Evolutionary conservation across 345 rosid species (phyloP).

Genomic region (Excoecaria agallocha): DNA sequence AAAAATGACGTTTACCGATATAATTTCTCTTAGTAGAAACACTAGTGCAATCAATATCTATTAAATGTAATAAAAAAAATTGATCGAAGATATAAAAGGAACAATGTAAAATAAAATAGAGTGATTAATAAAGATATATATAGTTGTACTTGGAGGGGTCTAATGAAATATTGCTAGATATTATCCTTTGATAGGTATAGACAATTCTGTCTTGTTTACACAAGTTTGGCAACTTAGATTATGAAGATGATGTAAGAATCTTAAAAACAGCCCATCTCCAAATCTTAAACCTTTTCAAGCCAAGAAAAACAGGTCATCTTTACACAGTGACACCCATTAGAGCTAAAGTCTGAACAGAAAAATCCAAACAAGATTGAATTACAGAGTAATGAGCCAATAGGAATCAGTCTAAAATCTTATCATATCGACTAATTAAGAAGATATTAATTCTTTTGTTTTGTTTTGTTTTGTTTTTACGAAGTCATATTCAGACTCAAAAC

Average conservation of each 20-base stretch:
- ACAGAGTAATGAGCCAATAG: constrained; percentile 33
- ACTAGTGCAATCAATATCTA: too few relatives aligned
- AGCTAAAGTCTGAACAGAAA: constrained; percentile 19
- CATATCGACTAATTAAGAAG: constrained; percentile 26
- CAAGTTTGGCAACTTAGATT: background rate
- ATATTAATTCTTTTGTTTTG: constrained; percentile 9
- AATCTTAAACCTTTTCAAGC: constrained; percentile 26
- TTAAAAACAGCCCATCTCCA: constrained; percentile 19
- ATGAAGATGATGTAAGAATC: background rate
- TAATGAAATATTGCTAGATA: too few relatives aligned
- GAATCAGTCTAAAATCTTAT: constrained; percentile 30
- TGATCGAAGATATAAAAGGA: too few relatives aligned
- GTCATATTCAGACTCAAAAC: constrained; percentile 72
- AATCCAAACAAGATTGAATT: constrained; percentile 31
- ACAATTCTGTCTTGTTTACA: too few relatives aligned
- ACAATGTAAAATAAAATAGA: too few relatives aligned
- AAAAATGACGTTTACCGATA: too few relatives aligned
- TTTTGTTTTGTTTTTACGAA: constrained; percentile 32
- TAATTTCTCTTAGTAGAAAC: too few relatives aligned
- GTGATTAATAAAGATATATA: too few relatives aligned
- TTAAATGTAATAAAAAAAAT: too few relatives aligned
- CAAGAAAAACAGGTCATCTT: constrained; percentile 23
- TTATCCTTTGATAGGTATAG: too few relatives aligned
- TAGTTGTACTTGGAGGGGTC: too few relatives aligned
- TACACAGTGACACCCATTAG: constrained; percentile 29